Evolutionary conservation across 2,329 filamentous ascomycete species (phyloP).

Genomic region (Phoma sp.): DNA sequence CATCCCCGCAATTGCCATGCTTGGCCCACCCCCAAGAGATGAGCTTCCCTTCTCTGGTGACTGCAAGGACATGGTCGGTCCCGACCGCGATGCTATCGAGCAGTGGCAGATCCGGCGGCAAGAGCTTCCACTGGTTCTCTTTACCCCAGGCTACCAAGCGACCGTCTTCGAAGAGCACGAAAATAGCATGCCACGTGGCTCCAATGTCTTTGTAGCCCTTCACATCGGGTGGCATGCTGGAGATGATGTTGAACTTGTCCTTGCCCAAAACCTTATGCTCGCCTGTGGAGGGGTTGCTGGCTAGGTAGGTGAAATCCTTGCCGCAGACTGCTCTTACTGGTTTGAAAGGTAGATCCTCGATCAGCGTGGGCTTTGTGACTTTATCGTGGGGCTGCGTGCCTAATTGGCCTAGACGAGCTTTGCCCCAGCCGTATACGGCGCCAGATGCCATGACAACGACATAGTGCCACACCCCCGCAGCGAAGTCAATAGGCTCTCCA

Average conservation of each 20-base stretch:
- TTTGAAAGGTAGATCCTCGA: constrained; percentile 61
- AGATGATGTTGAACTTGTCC: constrained; percentile 73
- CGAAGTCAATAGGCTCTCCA: constrained; percentile 62
- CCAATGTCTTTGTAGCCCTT: constrained; percentile 70
- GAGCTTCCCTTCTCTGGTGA: constrained; percentile 69
- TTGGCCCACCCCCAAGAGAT: constrained; percentile 96
- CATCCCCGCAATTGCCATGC: constrained; percentile 87
- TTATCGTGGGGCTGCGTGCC: constrained; percentile 59
- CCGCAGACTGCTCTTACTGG: constrained; percentile 75
- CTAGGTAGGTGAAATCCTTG: constrained; percentile 81
- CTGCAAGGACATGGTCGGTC: constrained; percentile 85
- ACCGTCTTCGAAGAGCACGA: constrained; percentile 68
- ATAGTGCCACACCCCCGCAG: constrained; percentile 79
- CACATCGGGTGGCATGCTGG: constrained; percentile 60
- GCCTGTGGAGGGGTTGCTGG: constrained; percentile 61
- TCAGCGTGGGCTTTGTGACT: constrained; percentile 28
- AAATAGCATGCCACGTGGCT: constrained; percentile 84
- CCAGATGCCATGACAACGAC: constrained; percentile 76
- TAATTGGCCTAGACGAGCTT: constrained; percentile 82
- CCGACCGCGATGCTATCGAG: constrained; percentile 75
- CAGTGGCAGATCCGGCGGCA: constrained; percentile 65
- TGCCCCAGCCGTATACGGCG: constrained; percentile 86
- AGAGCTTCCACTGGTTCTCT: constrained; percentile 82
- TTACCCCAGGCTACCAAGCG: constrained; percentile 77
- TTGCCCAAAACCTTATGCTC: constrained; percentile 72